Base-by-base conservation (phyloP, 2,329 filamentous ascomycete genomes). In the Exophiala aquamarina region DNA sequence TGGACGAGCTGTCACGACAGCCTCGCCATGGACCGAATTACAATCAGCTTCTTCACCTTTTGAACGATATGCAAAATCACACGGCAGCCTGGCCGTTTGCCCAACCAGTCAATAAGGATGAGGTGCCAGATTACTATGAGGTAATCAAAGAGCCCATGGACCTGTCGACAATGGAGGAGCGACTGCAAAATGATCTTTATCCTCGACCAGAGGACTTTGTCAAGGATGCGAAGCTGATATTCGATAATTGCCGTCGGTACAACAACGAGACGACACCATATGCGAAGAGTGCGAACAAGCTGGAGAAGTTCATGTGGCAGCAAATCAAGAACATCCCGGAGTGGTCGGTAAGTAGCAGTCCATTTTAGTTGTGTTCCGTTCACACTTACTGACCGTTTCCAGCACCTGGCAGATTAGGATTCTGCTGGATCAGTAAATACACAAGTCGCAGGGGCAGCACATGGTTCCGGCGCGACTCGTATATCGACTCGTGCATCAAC, bases 141-240 rank as follows among this genome's bases (percentile, higher is more conserved):
- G 91, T 97, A 52, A 98, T 98, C 74, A 91, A 91, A 64, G 87
- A 95, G 66, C 93, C 93, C 28, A 98, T 98, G 93, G 93, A 96
- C 64, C 76, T 96, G 38, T 85, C 82, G 38, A 96, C 91, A 15
- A 97, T 98, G 92, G 93, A 97, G 69, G 83, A 82, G 59, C 95
- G 95, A 69, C 85, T 96, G 55, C 91, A 97, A 63, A 89, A 89
- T 31, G 93, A 97, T 69, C 81, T 92, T 62, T 98, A 98, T 64
- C 81, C 83, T 13, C 90, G 83, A 0, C 92, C 93, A 0, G 90
- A 97, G 63, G 93, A 97, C 61, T 96, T 98, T 60, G 84, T 92
- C 70, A 81, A 79, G 54, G 93, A 98, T 65, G 88, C 91, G 8
- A 85, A 84, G 63, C 80, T 97, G 61, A 84, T 98, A 57, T 96